Base-by-base conservation (phyloP, 148 eudicot genomes). In the Silene uniflora region DNA sequence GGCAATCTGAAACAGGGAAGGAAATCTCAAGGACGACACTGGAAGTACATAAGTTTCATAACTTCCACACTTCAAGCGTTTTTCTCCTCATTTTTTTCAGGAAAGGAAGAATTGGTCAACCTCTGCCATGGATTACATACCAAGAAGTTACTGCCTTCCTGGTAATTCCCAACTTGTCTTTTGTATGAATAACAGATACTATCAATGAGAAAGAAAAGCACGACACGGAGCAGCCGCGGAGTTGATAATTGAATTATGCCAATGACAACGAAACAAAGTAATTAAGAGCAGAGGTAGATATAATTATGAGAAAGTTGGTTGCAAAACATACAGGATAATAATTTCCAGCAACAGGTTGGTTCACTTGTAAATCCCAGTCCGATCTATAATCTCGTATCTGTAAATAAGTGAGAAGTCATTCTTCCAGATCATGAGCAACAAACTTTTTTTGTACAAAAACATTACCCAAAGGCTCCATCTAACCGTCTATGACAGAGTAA, bases 311-410 rank as follows among this genome's bases (percentile, higher is more conserved):
- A 76, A 24, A 54, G 63, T 52, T 67, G 70, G 32, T 42, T 67
- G 22, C 24, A 29, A 75, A 85, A 84, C 97, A 63, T 92, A 95
- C 99, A 25, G 99, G 99, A 74, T 95, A 95, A 81, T 95, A 95
- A 77, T 95, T 95, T 69, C 99, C 99, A 59, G 97, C 97, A 55
- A 89, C 88, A 55, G 99, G 99, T 83, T 95, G 84, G 76, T 88
- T 86, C 78, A 95, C 98, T 89, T 89, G 80, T 76, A 95, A 89
- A 77, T 88, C 29, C 99, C 99, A 95, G 85, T 95, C 99, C 70
- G 96, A 76, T 83, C 99, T 89, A 76, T 90, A 90, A 83, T 95
- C 97, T 75, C 97, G 93, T 75, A 95, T 83, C 99, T 95, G 90
- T 54, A 58, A 73, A 79, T 12, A 54, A 58, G 21, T 47, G 56